phyloP scores from a whole-genome alignment of 192 early-diverging fungal genomes.

The Dissophora globulifera region DNA sequence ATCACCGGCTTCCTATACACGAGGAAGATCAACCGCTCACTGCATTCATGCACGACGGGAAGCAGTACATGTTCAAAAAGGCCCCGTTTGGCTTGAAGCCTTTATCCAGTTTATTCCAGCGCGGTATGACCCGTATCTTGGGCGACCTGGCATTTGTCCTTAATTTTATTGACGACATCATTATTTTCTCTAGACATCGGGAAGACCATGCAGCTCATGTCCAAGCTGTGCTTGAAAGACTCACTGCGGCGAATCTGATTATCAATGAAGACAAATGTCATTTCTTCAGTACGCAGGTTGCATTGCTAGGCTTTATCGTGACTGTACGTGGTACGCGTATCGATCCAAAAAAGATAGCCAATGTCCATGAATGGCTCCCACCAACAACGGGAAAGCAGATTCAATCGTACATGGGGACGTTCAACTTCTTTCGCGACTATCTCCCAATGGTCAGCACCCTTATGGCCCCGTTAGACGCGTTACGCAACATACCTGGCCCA shows the following conservation, averaged over 20 bases:
- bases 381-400: constrained; percentile 23
- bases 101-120: not conserved
- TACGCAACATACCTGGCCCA: constrained; percentile 8
- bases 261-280: constrained; percentile 32
- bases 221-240: constrained; percentile 1
- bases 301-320: constrained; percentile 9
- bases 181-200: not conserved
- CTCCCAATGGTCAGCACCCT: constrained; percentile 15
- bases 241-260: constrained; percentile 19
- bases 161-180: constrained; percentile 14
- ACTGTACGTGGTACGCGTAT: constrained; percentile 8
- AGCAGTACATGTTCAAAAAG: too few relatives aligned
- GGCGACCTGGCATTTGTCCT: not conserved
- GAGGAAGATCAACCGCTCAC: constrained; percentile 1
- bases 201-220: constrained; percentile 2
- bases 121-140: constrained; percentile 3
- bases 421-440: constrained; percentile 33
- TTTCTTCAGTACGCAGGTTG: constrained; percentile 13
- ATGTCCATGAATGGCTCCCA: constrained; percentile 15
- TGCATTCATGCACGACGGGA: not conserved
- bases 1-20: constrained; percentile 4
- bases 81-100: too few relatives aligned
- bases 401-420: constrained; percentile 20
- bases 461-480: constrained; percentile 16
- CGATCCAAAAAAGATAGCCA: constrained; percentile 25